Evolutionary conservation across 2,329 filamentous ascomycete species (phyloP).

Genomic region (Calonectria henricotiae): DNA sequence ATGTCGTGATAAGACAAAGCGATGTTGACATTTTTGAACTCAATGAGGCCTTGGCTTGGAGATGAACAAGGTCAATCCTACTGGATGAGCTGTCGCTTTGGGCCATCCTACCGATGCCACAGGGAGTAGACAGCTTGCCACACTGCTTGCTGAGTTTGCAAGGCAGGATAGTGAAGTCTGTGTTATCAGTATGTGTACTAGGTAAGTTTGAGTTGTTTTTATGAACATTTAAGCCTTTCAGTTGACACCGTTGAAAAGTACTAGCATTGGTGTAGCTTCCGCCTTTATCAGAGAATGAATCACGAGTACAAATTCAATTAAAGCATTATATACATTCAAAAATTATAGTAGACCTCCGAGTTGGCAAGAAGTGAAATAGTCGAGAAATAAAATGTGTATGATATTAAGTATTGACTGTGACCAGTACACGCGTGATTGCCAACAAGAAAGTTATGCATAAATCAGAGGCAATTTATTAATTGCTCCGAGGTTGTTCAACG

Average conservation of each 20-base stretch:
- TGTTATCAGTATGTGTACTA: constrained; percentile 3
- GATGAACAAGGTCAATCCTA: constrained; percentile 8
- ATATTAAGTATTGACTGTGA: too few species aligned
- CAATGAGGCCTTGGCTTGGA: constrained; percentile 1
- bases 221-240: neutral
- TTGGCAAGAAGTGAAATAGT: too few species aligned
- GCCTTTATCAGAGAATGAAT: neutral
- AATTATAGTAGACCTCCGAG: too few species aligned
- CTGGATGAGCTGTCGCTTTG: neutral
- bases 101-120: constrained; percentile 8
- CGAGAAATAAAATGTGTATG: too few species aligned
- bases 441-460: too few species aligned
- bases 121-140: constrained; percentile 3
- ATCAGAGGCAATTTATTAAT: too few species aligned
- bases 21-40: constrained; percentile 15
- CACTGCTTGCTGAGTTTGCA: neutral
- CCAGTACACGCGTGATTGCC: too few species aligned
- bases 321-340: too few species aligned
- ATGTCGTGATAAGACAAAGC: neutral
- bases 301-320: neutral
- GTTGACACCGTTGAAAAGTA: neutral
- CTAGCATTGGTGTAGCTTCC: neutral
- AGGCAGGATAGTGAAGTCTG: neutral
- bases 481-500: too few species aligned
- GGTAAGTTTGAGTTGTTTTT: neutral